Percentiles rank a stretch among this genome's conserved stretches.
These are phyloP conservation scores for Goffeauzyma gilvescens DNA, from an alignment of 768 basidiomycete genomes.

Conservation along the genomic window DNA sequence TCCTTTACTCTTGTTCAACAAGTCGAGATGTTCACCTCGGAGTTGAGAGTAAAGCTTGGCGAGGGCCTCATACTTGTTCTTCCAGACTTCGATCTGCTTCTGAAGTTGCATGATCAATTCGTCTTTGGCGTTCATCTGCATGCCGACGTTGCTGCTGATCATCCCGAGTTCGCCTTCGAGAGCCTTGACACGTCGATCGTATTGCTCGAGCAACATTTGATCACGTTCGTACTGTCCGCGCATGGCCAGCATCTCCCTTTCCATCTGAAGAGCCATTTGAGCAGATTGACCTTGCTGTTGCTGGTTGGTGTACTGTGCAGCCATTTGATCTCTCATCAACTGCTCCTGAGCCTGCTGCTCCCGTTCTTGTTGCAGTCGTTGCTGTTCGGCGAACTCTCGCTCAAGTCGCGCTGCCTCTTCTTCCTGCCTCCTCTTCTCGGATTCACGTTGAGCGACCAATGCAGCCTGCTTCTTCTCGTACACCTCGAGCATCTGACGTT, in stretches of 20 bases:
- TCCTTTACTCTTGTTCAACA: constrained; percentile 90
- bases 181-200: constrained; percentile 87
- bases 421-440: constrained; percentile 59
- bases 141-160: constrained; percentile 53
- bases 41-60: constrained; percentile 98
- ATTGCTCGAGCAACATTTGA: constrained; percentile 91
- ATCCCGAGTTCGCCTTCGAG: constrained; percentile 72
- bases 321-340: constrained; percentile 39
- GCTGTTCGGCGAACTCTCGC: constrained; percentile 73
- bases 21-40: constrained; percentile 87
- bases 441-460: constrained; percentile 58
- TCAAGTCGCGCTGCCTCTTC: constrained; percentile 63
- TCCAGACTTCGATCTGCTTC: constrained; percentile 90
- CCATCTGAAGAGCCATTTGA: constrained; percentile 60
- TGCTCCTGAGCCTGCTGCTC: constrained; percentile 79
- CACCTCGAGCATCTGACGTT: constrained; percentile 81
- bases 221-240: constrained; percentile 94
- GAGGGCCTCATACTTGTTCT: constrained; percentile 94
- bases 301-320: constrained; percentile 58
- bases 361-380: constrained; percentile 66
- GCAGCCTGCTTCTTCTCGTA: constrained; percentile 91
- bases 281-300: constrained; percentile 49
- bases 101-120: constrained; percentile 88
- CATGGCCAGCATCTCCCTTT: constrained; percentile 78
- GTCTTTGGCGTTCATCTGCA: constrained; percentile 79